Evolutionary conservation across 2,329 filamentous ascomycete species (phyloP).

Genomic region (Aschersonia sp.): DNA sequence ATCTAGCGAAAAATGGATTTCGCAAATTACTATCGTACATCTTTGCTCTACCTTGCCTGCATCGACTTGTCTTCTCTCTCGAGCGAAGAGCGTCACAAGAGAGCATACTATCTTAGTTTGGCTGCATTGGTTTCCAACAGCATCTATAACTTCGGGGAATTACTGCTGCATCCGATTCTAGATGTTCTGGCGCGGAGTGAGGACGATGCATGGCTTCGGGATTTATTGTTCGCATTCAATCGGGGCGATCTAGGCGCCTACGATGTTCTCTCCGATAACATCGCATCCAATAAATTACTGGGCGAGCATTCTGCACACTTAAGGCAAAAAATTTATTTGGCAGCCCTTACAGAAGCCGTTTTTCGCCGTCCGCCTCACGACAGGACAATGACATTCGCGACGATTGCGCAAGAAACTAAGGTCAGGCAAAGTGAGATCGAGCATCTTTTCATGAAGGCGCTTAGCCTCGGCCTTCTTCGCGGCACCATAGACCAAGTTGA

Average conservation of each 20-base stretch:
- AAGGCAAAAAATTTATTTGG: slow-evolving; percentile 96
- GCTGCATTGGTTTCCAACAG: slow-evolving; percentile 84
- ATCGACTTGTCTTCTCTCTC: slow-evolving; percentile 69
- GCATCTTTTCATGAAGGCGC: slow-evolving; percentile 97
- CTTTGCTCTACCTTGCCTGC: slow-evolving; percentile 93
- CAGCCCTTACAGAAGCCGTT: slow-evolving; percentile 86
- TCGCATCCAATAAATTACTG: slow-evolving; percentile 66
- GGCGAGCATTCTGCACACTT: slow-evolving; percentile 69
- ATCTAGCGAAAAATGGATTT: slow-evolving; percentile 65
- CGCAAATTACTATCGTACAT: slow-evolving; percentile 92
- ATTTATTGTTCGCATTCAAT: slow-evolving; percentile 97
- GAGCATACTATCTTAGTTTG: slow-evolving; percentile 85
- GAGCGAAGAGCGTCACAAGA: slow-evolving; percentile 58
- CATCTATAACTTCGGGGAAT: slow-evolving; percentile 99
- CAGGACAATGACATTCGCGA: slow-evolving; percentile 80
- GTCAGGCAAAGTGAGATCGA: slow-evolving; percentile 86
- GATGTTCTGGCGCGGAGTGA: slow-evolving; percentile 59
- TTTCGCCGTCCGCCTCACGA: slow-evolving; percentile 94
- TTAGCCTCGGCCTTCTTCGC: slow-evolving; percentile 77
- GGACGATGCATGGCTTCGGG: slow-evolving; percentile 73
- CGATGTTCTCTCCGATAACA: slow-evolving; percentile 67
- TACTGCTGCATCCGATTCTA: slow-evolving; percentile 93
- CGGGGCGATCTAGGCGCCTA: slow-evolving; percentile 82
- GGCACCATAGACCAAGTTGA: slow-evolving; percentile 96
- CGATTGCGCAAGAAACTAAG: slow-evolving; percentile 85